Evolutionary conservation across 2,329 filamentous ascomycete genomes (phyloP).

Genomic region (Aspergillus brasiliensis): DNA sequence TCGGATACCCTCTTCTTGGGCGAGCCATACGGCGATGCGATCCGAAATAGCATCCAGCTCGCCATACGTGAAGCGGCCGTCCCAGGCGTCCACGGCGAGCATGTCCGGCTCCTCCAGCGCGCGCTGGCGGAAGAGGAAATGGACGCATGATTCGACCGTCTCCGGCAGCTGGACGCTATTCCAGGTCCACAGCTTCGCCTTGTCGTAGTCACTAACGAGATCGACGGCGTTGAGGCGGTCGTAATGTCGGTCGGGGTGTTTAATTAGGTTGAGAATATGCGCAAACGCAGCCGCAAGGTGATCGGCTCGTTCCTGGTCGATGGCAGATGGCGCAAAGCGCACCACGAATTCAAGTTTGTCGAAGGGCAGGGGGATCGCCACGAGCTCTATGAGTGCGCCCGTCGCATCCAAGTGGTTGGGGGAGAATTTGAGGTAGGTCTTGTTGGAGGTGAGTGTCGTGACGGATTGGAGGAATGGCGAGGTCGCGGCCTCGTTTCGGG

Average conservation of each 20-base stretch:
- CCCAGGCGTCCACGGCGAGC: slow-evolving; percentile 27
- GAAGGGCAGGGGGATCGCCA: background rate
- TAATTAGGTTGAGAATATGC: background rate
- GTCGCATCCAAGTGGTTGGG: background rate
- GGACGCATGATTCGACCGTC: slow-evolving; percentile 10
- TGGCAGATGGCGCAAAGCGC: background rate
- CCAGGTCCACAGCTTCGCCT: slow-evolving; percentile 18
- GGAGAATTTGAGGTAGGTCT: background rate
- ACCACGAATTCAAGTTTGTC: background rate
- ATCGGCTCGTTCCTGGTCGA: background rate
- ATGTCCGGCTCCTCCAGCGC: slow-evolving; percentile 4
- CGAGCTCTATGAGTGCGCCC: background rate
- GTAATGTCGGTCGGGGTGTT: background rate
- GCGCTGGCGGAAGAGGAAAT: slow-evolving; percentile 2
- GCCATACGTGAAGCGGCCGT: slow-evolving; percentile 26
- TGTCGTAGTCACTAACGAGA: slow-evolving; percentile 9
- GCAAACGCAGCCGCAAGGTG: background rate
- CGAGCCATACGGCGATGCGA: background rate
- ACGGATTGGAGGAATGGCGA: background rate
- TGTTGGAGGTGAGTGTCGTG: background rate
- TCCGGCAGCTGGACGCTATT: slow-evolving; percentile 11
- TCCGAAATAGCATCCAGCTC: slow-evolving; percentile 19
- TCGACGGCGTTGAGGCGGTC: background rate
- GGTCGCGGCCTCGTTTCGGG: background rate
- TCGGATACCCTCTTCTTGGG: background rate